Base-by-base conservation (phyloP, 495 filamentous ascomycete species). In the Tricharina praecox region DNA sequence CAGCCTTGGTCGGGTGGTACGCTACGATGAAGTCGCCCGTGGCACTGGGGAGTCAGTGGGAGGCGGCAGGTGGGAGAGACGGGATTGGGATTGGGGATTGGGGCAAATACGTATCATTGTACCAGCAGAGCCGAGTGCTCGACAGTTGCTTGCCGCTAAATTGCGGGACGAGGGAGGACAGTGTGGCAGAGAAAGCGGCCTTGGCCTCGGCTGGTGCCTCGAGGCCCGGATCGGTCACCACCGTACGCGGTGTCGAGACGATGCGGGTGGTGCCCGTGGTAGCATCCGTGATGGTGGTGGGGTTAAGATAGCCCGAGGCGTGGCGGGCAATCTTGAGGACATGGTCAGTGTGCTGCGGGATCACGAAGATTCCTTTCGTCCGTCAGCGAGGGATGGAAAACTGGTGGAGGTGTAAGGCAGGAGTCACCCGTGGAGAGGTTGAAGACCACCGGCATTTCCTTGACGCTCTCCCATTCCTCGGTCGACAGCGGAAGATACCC, bases 41-140 rank as follows among this genome's bases (percentile, higher is more conserved):
- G 5, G 81, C 70, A 11, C 84, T 92, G 67, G 21, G 21, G 24
- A 23, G 19, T 26, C 23, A 24, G 23, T 43, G 10, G 2, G 20
- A 13, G 5, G 11, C 11, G 20, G 20, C 15, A 40, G 13, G 2
- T 10, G 10, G 37, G 10, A 40, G 20, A 18, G 18, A 7, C 13
- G 20, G 7, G 2, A 40, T 40, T 18, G 5, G 24, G 40, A 26
- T 8, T 9, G 40, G 21, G 18, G n/a, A n/a, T n/a, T n/a, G 40
- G 11, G 11, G 23, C 7, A 25, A 8, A n/a, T 43, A 43, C 40
- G 43, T 46, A 34, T 46, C 43, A 16, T 33, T 77, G 53, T 95
- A 93, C 83, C 83, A 93, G 62, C 87, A 97, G 34, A 95, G 64
- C 15, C 83, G 68, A n/a, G 78, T 84, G 11, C 66, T 62, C n/a